These are phyloP conservation scores for Fonsecaea pedrosoi DNA, from an alignment of 2,329 filamentous ascomycete species.

Conservation along the genomic window DNA sequence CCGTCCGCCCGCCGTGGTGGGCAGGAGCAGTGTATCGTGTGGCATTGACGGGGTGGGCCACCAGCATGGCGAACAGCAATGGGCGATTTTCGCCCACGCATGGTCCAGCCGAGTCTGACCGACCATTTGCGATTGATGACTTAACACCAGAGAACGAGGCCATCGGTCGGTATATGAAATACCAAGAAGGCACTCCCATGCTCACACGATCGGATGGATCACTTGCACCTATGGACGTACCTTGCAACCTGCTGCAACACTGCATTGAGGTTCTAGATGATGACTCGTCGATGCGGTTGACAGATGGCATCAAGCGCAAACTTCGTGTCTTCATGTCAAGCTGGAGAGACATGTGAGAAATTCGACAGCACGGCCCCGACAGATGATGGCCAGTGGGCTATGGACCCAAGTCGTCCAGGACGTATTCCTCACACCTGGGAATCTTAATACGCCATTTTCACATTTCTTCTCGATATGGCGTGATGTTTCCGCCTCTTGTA, in stretches of 20 bases:
- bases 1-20: conserved; percentile 73
- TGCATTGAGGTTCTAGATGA: conserved; percentile 62
- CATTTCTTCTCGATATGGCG: conserved; percentile 19
- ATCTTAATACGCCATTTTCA: conserved; percentile 1
- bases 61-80: conserved; percentile 60
- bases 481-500: conserved; percentile 33
- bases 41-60: conserved; percentile 67
- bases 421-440: not conserved
- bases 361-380: not conserved
- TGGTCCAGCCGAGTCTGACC: conserved; percentile 43
- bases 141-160: conserved; percentile 59
- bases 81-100: conserved; percentile 44
- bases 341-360: conserved; percentile 39
- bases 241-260: conserved; percentile 57
- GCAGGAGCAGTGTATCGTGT: conserved; percentile 73
- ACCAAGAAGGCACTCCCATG: conserved; percentile 60
- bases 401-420: not conserved
- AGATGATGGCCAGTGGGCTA: not conserved
- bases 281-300: conserved; percentile 59
- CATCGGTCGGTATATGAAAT: conserved; percentile 60
- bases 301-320: conserved; percentile 62
- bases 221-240: conserved; percentile 55
- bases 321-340: conserved; percentile 51
- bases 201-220: conserved; percentile 59
- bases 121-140: conserved; percentile 59